Base-by-base conservation (phyloP, 345 rosid species). In the Abelmoschus esculentus region DNA sequence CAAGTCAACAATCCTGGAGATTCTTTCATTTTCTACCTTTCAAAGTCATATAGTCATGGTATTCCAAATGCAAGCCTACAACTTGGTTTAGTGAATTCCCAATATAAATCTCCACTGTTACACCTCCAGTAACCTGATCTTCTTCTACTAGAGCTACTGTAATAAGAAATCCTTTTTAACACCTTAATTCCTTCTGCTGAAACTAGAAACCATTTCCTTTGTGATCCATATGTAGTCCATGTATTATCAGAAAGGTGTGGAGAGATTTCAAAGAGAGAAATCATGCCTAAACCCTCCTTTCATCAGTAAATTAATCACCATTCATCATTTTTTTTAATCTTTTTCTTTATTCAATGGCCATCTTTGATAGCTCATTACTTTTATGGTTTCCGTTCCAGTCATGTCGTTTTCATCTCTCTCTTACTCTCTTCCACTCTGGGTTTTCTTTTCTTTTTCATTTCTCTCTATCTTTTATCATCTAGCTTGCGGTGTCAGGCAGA, bases 341-440 rank as follows among this genome's bases (percentile, higher is more conserved):
- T 49, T n/a, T 67, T 67, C 81, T 84, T 77, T 75, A 74, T 76
- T 83, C 78, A 73, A 49, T 73, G 74, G 5, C 77, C 66, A 70
- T 81, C 67, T 75, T 73, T 60, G 70, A 56, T 78, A 71, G 72
- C 76, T 72, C 36, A 73, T 60, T 72, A 66, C 69, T 62, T 71
- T 80, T 74, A 80, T 77, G 82, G 78, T 79, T 85, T 79, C 79
- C 66, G 79, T 77, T 75, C 79, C 65, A 80, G 90, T 86, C 82
- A 79, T n/a, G 90, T 84, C 87, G 17, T 74, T 86, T 78, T 85
- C 89, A 58, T 61, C 76, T 67, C 70, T 47, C 66, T 49, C 54
- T 5, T 49, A 4, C 72, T 57, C 69, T 53, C 28, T 59, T 71
- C 47, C 28, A 12, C 59, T 55, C 76, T 57, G 64, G 60, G 63